Evolutionary conservation across 2,329 filamentous ascomycete genomes (phyloP).

Genomic region (Fusarium chaquense): DNA sequence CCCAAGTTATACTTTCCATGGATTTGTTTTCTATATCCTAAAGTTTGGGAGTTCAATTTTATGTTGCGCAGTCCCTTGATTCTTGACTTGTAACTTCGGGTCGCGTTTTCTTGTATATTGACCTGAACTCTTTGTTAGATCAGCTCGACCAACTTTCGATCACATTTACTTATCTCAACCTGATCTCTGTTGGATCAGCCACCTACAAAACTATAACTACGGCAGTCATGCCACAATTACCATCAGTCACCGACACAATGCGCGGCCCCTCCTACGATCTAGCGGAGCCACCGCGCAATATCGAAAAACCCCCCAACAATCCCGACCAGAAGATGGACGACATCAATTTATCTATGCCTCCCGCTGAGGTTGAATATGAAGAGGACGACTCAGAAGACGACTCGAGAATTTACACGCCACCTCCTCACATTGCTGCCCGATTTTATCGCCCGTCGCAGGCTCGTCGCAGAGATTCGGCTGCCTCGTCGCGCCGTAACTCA

Average conservation of each 20-base stretch:
- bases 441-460: constrained; percentile 77
- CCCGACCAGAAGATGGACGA: constrained; percentile 51
- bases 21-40: too few species aligned
- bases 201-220: background rate
- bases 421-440: constrained; percentile 81
- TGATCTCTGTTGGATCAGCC: constrained; percentile 1
- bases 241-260: constrained; percentile 53
- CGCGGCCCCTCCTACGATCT: constrained; percentile 58
- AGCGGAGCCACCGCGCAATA: constrained; percentile 57
- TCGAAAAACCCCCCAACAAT: constrained; percentile 51
- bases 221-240: constrained; percentile 32
- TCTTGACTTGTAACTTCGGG: constrained; percentile 10
- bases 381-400: constrained; percentile 52
- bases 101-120: too few species aligned
- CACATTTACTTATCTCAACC: background rate
- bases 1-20: too few species aligned
- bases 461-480: constrained; percentile 79
- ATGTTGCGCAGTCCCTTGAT: background rate
- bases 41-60: background rate
- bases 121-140: too few species aligned
- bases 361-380: constrained; percentile 52
- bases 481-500: constrained; percentile 83
- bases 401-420: constrained; percentile 67
- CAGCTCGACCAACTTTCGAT: background rate
- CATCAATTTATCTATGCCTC: constrained; percentile 56